A percentile compares a stretch with the other conserved stretches of the same genome.
These are phyloP conservation scores for Colletotrichum nymphaeae DNA, from an alignment of 2,329 filamentous ascomycete genomes.

Conservation along the genomic window DNA sequence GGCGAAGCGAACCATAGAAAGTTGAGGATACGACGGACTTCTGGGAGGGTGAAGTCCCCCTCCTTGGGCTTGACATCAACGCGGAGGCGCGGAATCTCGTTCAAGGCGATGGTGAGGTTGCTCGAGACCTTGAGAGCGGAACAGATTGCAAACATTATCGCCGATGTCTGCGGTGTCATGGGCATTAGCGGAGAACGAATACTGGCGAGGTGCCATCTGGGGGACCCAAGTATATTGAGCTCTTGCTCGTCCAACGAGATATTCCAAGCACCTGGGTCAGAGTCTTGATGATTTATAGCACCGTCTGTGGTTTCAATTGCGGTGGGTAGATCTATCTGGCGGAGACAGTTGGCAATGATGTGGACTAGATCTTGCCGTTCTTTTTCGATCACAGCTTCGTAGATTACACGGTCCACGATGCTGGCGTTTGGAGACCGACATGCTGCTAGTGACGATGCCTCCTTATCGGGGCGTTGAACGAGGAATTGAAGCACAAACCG, in stretches of 20 bases:
- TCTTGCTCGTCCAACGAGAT: neutral
- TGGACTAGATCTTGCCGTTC: neutral
- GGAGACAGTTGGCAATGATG: neutral
- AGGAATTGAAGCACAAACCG: neutral
- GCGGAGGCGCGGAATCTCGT: neutral
- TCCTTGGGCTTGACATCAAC: neutral
- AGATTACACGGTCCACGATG: neutral
- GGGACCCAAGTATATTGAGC: neutral
- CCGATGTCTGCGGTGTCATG: neutral
- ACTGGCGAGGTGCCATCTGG: slow-evolving; percentile 1
- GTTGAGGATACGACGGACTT: neutral
- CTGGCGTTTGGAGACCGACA: neutral
- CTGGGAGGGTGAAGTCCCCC: neutral
- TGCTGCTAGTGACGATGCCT: neutral
- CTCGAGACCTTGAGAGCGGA: neutral
- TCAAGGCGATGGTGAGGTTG: neutral
- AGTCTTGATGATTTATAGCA: neutral
- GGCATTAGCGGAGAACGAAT: slow-evolving; percentile 5
- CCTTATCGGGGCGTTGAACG: neutral
- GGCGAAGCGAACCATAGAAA: slow-evolving; percentile 18
- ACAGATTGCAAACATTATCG: neutral
- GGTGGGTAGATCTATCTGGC: neutral
- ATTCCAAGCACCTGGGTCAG: neutral
- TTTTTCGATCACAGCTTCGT: neutral
- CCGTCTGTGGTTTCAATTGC: neutral